These are phyloP conservation scores for Lanmaoa pseudosensibilis DNA, from an alignment of 768 basidiomycete species.

Conservation along the genomic window DNA sequence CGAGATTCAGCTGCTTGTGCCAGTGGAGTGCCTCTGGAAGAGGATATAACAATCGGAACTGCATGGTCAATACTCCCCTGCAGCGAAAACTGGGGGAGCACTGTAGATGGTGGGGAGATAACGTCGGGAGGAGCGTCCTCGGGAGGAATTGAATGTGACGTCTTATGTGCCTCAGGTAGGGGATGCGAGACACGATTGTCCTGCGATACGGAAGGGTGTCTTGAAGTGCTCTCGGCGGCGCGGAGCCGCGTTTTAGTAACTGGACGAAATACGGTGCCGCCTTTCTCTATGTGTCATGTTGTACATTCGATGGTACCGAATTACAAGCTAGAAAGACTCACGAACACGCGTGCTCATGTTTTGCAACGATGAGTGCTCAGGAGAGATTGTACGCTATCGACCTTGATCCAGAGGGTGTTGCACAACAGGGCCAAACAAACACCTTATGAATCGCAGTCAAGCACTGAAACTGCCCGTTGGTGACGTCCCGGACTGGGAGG, in stretches of 20 bases:
- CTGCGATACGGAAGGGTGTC: conserved; percentile 15
- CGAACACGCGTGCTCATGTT: conserved; percentile 53
- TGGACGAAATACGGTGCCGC: conserved; percentile 68
- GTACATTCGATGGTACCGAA: neutral
- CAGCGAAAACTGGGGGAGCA: conserved; percentile 1
- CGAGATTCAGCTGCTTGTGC: conserved; percentile 2
- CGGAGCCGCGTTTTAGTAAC: conserved; percentile 57
- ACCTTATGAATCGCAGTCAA: conserved; percentile 30
- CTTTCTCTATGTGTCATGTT: conserved; percentile 55
- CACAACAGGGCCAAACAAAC: conserved; percentile 31
- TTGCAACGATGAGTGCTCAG: neutral
- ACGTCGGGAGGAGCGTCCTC: neutral
- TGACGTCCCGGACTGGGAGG: conserved; percentile 59
- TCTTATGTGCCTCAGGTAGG: conserved; percentile 4
- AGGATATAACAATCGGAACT: conserved; percentile 14
- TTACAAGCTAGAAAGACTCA: conserved; percentile 43
- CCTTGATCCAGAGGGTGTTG: neutral
- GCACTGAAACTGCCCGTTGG: conserved; percentile 53
- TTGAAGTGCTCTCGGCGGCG: conserved; percentile 24
- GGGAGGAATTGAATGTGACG: neutral
- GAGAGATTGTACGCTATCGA: conserved; percentile 5
- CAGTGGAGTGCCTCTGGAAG: conserved; percentile 14
- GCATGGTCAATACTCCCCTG: conserved; percentile 3
- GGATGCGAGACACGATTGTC: conserved; percentile 15
- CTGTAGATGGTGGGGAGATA: conserved; percentile 1